phyloP scores from a whole-genome alignment of 495 filamentous ascomycete species.

The Penicillium manginii region DNA sequence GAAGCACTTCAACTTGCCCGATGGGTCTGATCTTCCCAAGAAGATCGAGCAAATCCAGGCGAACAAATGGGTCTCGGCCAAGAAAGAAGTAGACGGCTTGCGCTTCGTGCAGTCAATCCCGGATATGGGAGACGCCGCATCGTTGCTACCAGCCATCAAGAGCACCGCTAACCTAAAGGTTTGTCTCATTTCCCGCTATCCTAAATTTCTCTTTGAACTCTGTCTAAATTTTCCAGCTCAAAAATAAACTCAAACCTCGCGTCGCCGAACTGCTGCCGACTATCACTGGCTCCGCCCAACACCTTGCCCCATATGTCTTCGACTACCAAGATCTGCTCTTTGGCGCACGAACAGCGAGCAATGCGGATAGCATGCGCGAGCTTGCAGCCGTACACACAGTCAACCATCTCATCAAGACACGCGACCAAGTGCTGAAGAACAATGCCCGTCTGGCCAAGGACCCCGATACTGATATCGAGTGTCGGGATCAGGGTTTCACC shows the following conservation, averaged over 20 bases:
- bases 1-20: constrained; percentile 69
- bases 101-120: constrained; percentile 46
- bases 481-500: constrained; percentile 94
- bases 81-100: constrained; percentile 52
- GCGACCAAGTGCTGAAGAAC: constrained; percentile 90
- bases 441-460: constrained; percentile 72
- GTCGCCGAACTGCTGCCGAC: constrained; percentile 38
- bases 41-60: constrained; percentile 55
- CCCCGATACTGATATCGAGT: constrained; percentile 67
- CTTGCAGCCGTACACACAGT: constrained; percentile 81
- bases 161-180: constrained; percentile 45
- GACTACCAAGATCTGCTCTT: constrained; percentile 83
- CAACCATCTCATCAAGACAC: constrained; percentile 92
- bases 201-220: too few relatives aligned
- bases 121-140: constrained; percentile 31
- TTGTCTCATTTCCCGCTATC: background rate
- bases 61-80: constrained; percentile 59
- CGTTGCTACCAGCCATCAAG: constrained; percentile 41
- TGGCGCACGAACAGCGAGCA: constrained; percentile 66
- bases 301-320: constrained; percentile 54
- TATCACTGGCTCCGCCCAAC: constrained; percentile 37
- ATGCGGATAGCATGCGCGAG: constrained; percentile 66
- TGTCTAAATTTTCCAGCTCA: constrained; percentile 41
- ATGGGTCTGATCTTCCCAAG: constrained; percentile 57
- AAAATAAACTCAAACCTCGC: constrained; percentile 46